Evolutionary conservation across 2,329 filamentous ascomycete species (phyloP).

Genomic region (Cladophialophora exuberans): DNA sequence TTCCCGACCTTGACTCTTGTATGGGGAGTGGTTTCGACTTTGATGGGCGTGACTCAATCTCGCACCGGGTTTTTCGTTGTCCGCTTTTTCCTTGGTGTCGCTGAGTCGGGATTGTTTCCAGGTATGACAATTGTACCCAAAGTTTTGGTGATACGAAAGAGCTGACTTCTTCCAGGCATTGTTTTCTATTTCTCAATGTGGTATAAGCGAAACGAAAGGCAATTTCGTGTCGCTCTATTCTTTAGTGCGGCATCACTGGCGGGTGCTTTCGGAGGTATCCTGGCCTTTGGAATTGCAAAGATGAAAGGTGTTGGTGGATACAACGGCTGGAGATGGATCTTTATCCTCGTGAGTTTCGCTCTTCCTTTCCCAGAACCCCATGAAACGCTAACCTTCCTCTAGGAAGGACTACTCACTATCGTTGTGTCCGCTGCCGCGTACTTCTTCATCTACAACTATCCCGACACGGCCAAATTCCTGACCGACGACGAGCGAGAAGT

Average conservation of each 20-base stretch:
- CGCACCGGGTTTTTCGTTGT: constrained; percentile 23
- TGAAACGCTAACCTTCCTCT: background rate
- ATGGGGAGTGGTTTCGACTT: constrained; percentile 55
- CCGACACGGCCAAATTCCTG: constrained; percentile 46
- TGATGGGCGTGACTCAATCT: constrained; percentile 53
- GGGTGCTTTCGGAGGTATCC: constrained; percentile 63
- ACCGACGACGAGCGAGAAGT: constrained; percentile 57
- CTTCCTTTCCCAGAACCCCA: background rate
- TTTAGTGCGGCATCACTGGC: constrained; percentile 62
- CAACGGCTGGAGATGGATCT: constrained; percentile 66
- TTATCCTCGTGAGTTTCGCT: constrained; percentile 52
- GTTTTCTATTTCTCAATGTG: constrained; percentile 65
- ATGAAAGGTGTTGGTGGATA: constrained; percentile 53
- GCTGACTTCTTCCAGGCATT: constrained; percentile 45
- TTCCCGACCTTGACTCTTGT: constrained; percentile 33
- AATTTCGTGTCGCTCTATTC: constrained; percentile 63
- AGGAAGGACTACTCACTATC: constrained; percentile 70
- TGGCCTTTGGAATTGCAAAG: constrained; percentile 58
- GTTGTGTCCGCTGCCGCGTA: constrained; percentile 49
- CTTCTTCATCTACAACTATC: constrained; percentile 49
- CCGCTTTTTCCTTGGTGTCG: constrained; percentile 48
- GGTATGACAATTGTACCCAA: no score
- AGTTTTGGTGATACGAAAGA: no score
- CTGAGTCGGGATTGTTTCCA: constrained; percentile 42
- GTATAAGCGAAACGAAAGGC: constrained; percentile 63